Percentiles rank a stretch among this genome's conserved stretches.
Evolutionary conservation across 805 yeast species (phyloP).

Genomic region (Myxozyma vanderwaltii): DNA sequence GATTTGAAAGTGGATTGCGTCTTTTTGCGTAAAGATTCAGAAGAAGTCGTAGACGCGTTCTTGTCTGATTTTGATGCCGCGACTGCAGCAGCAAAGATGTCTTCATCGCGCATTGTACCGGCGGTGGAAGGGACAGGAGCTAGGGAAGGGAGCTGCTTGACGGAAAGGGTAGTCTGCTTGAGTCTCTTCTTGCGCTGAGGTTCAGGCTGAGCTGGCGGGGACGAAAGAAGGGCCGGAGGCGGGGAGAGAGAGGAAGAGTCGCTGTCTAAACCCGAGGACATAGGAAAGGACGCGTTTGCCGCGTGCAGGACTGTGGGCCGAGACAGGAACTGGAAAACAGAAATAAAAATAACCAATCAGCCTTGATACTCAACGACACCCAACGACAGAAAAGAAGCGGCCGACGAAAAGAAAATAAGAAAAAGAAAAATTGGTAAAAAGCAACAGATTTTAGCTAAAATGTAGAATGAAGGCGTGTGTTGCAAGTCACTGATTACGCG

Average conservation of each 20-base stretch:
- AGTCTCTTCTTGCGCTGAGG: background rate
- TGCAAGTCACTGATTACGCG: background rate
- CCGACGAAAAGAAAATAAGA: background rate
- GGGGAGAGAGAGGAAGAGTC: conserved; percentile 28
- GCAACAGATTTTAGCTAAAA: background rate
- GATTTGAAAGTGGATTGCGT: conserved; percentile 18
- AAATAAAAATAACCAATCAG: too few relatives aligned
- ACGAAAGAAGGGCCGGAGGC: conserved; percentile 13
- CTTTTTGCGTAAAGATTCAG: background rate
- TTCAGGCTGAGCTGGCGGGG: background rate
- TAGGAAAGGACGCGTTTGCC: conserved; percentile 6
- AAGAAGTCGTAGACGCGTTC: background rate
- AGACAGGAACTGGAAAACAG: background rate
- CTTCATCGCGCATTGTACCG: conserved; percentile 23
- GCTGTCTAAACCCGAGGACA: conserved; percentile 16
- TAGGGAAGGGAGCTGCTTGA: background rate
- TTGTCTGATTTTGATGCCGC: conserved; percentile 2
- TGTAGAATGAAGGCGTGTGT: background rate
- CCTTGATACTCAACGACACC: too few relatives aligned
- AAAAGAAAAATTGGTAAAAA: background rate
- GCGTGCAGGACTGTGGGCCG: background rate
- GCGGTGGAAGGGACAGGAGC: background rate
- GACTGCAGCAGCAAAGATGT: conserved; percentile 28
- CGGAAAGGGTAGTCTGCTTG: conserved; percentile 6
- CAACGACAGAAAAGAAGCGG: background rate